Percentiles rank a stretch among this genome's conserved stretches.
Conservation (phyloP, 192 early-diverging fungal genomes). For the Linnemannia hyalina region DNA sequence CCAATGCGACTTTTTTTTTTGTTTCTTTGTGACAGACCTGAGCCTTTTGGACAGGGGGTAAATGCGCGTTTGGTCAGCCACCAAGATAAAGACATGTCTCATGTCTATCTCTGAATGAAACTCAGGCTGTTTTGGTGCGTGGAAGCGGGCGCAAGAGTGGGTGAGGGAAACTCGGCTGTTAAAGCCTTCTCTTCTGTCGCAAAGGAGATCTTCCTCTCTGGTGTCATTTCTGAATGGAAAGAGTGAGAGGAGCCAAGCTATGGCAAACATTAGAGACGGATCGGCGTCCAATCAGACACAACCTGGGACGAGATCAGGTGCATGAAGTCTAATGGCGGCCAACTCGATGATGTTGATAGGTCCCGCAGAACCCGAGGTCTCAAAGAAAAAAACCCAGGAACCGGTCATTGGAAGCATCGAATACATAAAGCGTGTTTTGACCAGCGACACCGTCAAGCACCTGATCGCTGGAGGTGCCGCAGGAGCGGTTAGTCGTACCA, state of each 20-base stretch:
- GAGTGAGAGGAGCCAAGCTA: too few relatives aligned
- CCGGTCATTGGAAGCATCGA: background rate
- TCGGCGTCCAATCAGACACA: background rate
- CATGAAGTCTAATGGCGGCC: background rate
- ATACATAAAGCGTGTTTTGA: slow-evolving; percentile 27
- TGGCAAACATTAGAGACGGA: background rate
- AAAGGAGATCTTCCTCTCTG: background rate
- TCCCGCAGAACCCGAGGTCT: background rate
- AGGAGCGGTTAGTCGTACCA: slow-evolving; percentile 83
- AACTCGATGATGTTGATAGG: background rate
- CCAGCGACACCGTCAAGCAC: slow-evolving; percentile 78
- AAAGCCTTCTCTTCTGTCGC: background rate
- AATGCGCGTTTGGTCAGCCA: background rate
- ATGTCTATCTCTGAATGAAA: background rate
- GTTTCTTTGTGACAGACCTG: background rate
- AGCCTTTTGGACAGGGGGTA: background rate
- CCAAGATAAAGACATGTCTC: background rate
- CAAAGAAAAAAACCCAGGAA: background rate
- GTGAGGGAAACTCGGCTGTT: background rate
- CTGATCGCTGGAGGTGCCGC: slow-evolving; percentile 82
- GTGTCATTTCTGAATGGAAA: too few relatives aligned
- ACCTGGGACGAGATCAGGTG: background rate
- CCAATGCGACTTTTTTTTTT: background rate
- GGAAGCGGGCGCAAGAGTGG: background rate
- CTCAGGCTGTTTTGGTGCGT: background rate